phyloP scores from a whole-genome alignment of 352 stramenopile species.

The Globisporangium viniferum region DNA sequence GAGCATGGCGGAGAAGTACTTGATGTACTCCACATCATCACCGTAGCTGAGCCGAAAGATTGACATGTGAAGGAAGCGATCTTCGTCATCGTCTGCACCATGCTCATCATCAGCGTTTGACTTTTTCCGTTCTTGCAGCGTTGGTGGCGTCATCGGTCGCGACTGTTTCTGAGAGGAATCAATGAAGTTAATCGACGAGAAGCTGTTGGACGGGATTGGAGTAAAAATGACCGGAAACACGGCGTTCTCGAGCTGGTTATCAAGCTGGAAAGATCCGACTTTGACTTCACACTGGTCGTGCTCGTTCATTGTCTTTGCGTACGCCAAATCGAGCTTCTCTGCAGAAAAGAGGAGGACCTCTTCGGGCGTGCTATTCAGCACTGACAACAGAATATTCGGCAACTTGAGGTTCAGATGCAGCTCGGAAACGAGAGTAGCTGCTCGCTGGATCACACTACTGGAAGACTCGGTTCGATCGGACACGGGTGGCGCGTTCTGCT shows the following conservation, averaged over 20 bases:
- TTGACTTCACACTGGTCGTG: constrained; percentile 85
- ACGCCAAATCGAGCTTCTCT: constrained; percentile 62
- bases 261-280: constrained; percentile 77
- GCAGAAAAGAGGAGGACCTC: constrained; percentile 75
- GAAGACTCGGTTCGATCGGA: constrained; percentile 11
- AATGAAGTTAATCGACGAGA: constrained; percentile 17
- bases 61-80: constrained; percentile 76
- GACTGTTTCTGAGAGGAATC: constrained; percentile 17
- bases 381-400: constrained; percentile 61
- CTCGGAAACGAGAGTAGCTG: constrained; percentile 41
- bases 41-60: constrained; percentile 75
- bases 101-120: constrained; percentile 15
- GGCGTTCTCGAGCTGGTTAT: constrained; percentile 73
- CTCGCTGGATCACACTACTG: constrained; percentile 12
- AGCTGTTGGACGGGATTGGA: constrained; percentile 44
- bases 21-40: constrained; percentile 85
- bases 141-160: constrained; percentile 14
- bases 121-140: constrained; percentile 13
- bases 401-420: constrained; percentile 56
- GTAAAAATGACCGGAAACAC: constrained; percentile 85
- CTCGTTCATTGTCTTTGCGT: constrained; percentile 60
- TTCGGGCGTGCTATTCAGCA: constrained; percentile 71
- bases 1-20: constrained; percentile 83
- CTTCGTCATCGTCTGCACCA: constrained; percentile 15
- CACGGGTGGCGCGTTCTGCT: constrained; percentile 23